Conservation (phyloP, 257 asterid genomes). For the Solanum medicagineum region DNA sequence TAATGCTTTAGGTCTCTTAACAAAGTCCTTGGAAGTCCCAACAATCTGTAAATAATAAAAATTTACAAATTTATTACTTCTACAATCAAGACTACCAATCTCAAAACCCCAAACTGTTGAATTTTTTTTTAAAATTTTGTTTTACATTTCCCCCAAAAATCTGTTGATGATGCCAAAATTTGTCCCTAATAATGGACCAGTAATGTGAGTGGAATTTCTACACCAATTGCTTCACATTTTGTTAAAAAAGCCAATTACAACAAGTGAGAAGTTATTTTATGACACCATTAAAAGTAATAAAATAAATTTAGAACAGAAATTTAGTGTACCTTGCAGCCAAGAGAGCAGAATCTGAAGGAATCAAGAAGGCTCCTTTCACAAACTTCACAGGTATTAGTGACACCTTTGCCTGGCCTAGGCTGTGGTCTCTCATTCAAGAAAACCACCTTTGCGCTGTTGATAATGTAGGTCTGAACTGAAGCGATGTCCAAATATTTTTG, state of each 20-base stretch:
- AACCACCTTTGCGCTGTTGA: slow-evolving; percentile 77
- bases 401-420: slow-evolving; percentile 87
- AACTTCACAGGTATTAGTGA: slow-evolving; percentile 68
- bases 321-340: slow-evolving; percentile 73
- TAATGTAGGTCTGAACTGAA: slow-evolving; percentile 64
- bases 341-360: slow-evolving; percentile 79
- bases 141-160: not conserved
- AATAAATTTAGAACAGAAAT: not conserved
- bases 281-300: not conserved
- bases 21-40: slow-evolving; percentile 48
- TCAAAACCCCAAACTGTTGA: not conserved
- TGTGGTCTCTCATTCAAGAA: slow-evolving; percentile 81
- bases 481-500: slow-evolving; percentile 67
- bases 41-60: slow-evolving; percentile 39
- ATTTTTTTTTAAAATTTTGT: no score
- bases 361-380: slow-evolving; percentile 81
- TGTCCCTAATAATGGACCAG: not conserved
- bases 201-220: not conserved
- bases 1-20: slow-evolving; percentile 17
- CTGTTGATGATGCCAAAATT: not conserved
- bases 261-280: not conserved
- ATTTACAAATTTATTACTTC: not conserved
- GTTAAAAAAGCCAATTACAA: not conserved
- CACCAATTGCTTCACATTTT: not conserved
- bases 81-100: not conserved